Evolutionary conservation across 139 green algal genomes (phyloP).

Genomic region (Chlamydomonas sphaeroides): DNA sequence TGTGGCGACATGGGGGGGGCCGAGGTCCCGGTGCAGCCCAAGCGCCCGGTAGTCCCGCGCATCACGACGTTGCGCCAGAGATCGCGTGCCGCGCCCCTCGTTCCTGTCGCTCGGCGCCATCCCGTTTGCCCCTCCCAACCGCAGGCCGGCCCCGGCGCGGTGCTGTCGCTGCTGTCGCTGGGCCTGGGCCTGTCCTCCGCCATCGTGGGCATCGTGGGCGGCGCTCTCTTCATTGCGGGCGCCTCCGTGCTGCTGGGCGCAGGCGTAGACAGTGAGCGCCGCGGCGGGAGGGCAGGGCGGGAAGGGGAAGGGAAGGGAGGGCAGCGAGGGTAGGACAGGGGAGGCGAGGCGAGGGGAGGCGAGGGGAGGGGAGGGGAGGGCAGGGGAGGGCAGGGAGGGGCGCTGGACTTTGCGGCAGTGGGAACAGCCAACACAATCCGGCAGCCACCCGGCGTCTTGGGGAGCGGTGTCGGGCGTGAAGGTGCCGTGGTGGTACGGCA

Average conservation of each 20-base stretch:
- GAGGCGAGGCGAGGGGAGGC: neutral
- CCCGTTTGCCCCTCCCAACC: neutral
- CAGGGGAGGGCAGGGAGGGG: neutral
- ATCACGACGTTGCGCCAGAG: no score
- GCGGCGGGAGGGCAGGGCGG: neutral
- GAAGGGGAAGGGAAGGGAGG: neutral
- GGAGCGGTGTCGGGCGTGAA: no score
- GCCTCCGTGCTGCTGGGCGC: conserved; percentile 8
- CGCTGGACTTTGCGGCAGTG: no score
- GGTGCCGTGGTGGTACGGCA: no score
- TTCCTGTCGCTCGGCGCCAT: no score
- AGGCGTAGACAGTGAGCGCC: conserved; percentile 11
- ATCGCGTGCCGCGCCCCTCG: no score
- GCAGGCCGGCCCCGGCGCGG: neutral
- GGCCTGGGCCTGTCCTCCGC: conserved; percentile 6
- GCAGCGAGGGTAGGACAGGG: neutral
- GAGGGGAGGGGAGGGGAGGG: neutral
- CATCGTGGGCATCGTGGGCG: conserved; percentile 26
- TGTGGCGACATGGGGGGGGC: neutral
- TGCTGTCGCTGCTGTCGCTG: neutral
- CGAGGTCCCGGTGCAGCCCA: no score
- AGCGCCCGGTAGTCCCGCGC: no score
- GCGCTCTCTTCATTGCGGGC: conserved; percentile 14
- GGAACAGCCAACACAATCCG: no score
- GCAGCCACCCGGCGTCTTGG: no score